Evolutionary conservation across 805 yeast genomes (phyloP), one percentile per base, ranked within the genome.

Genomic region (Yamadazyma philogaea): DNA sequence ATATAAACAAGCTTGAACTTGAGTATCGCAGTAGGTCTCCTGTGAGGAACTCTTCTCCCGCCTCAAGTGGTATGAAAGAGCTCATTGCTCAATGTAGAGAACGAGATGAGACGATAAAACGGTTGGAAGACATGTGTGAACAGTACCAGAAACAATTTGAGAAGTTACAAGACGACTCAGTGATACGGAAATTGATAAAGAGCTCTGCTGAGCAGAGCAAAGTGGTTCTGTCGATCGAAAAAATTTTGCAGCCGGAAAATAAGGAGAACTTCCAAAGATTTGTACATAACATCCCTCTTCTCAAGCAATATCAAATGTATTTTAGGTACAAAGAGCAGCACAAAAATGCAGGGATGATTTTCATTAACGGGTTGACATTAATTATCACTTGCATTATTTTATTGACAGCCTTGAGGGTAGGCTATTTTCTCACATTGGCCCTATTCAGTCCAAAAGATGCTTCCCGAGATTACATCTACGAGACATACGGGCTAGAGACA

Each of bases 231-330:
- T 43, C 34, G 1, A 35, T 61, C 10, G 52, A 50, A 33, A 3
- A 15, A 22, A 57, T 54, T 24, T 43, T 61, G 17, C 36, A 46
- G 7, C 26, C 50, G 6, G 17, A 44, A 16, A 38, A 40, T 3
- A 16, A 31, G 6, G 22, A 24, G 6, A 28, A 33, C n/a, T 34
- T 27, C 22, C 48, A 48, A n/a, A 36, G 37, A 11, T 52, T 63
- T 27, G 6, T 62, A 6, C 28, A 39, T 7, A 56, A 54, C 20
- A 41, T 66, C 18, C 71, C 71, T 3, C 50, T 64, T 32, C 39
- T 64, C 11, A 60, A 57, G 38, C 68, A 66, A 39, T 59, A 59
- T 39, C 54, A 55, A 36, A 44, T 47, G 33, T 60, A 47, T 33
- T 54, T 45, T 45, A 53, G 54, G 35, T 65, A 62, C 33, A 54